Evolutionary conservation across 352 stramenopile species (phyloP).

Genomic region (Phytophthora uliginosa): DNA sequence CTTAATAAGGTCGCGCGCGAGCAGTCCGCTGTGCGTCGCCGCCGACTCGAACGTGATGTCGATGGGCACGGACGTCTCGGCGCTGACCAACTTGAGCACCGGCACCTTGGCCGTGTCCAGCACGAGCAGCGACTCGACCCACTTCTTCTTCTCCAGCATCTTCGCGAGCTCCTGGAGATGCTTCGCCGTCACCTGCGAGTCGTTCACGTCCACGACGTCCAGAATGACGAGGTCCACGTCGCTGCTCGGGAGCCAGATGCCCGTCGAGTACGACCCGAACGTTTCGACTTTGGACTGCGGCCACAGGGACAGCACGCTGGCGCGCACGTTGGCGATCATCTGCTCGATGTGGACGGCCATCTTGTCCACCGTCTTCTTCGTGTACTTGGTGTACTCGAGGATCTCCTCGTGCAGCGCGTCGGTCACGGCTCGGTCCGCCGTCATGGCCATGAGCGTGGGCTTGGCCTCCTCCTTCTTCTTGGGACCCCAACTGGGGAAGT

Average conservation of each 20-base stretch:
- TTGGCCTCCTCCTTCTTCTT: conserved; percentile 27
- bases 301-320: conserved; percentile 79
- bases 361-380: conserved; percentile 68
- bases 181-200: conserved; percentile 62
- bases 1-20: conserved; percentile 89
- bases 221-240: conserved; percentile 90
- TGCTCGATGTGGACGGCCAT: conserved; percentile 89
- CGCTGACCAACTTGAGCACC: conserved; percentile 85
- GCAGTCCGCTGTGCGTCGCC: conserved; percentile 82
- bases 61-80: conserved; percentile 81
- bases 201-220: conserved; percentile 74
- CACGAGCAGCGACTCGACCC: conserved; percentile 86
- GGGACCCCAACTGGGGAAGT: conserved; percentile 46
- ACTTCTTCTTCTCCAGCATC: conserved; percentile 66
- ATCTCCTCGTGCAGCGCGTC: conserved; percentile 85
- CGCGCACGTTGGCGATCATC: conserved; percentile 82
- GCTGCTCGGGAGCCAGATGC: conserved; percentile 89
- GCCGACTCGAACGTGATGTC: conserved; percentile 90
- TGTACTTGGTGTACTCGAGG: conserved; percentile 81
- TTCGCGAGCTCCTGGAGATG: conserved; percentile 70
- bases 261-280: conserved; percentile 89
- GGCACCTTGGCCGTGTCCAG: conserved; percentile 88
- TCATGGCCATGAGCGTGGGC: background rate
- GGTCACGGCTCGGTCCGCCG: conserved; percentile 33
- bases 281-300: conserved; percentile 81